Evolutionary conservation across 2,329 filamentous ascomycete species (phyloP).

Genomic region (Lachnellula subtilissima): DNA sequence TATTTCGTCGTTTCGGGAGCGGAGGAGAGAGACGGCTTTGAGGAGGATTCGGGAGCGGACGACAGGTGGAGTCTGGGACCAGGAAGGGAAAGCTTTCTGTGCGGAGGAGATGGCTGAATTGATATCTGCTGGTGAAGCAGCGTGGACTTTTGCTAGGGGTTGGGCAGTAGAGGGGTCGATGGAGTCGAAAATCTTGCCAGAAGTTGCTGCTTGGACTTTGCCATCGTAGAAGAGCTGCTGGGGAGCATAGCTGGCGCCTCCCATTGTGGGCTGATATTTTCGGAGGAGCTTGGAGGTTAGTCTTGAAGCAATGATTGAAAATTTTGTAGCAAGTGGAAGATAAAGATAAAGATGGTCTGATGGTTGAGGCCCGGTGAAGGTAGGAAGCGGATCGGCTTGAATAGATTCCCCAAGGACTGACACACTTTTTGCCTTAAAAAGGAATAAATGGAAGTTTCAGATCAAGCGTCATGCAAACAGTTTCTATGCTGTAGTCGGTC

Average conservation of each 20-base stretch:
- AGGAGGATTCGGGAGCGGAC: conserved; percentile 74
- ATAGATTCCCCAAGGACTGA: not conserved
- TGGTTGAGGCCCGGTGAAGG: not conserved
- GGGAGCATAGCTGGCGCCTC: conserved; percentile 37
- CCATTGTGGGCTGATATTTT: conserved; percentile 20
- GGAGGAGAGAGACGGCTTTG: conserved; percentile 67
- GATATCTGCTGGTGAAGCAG: conserved; percentile 61
- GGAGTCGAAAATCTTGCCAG: conserved; percentile 61
- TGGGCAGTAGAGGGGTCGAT: conserved; percentile 69
- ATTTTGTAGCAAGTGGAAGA: conserved; percentile 2
- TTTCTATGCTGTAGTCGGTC: not conserved
- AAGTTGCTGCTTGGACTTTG: conserved; percentile 55
- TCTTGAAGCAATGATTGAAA: conserved; percentile 6
- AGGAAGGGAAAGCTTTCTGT: conserved; percentile 64
- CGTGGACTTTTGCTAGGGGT: conserved; percentile 66
- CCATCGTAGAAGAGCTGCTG: conserved; percentile 74
- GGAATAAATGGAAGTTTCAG: too few relatives aligned
- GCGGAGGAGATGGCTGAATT: conserved; percentile 70
- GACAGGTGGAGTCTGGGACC: conserved; percentile 71
- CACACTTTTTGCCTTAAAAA: too few relatives aligned
- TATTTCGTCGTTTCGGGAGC: conserved; percentile 72
- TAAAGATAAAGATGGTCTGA: not conserved
- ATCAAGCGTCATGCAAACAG: too few relatives aligned
- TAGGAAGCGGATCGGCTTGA: not conserved
- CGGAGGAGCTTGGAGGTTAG: conserved; percentile 5